Evolutionary conservation across 2,329 filamentous ascomycete species (phyloP), one percentile per base, ranked within the genome.

Genomic region (Pseudocercospora macadamiae): DNA sequence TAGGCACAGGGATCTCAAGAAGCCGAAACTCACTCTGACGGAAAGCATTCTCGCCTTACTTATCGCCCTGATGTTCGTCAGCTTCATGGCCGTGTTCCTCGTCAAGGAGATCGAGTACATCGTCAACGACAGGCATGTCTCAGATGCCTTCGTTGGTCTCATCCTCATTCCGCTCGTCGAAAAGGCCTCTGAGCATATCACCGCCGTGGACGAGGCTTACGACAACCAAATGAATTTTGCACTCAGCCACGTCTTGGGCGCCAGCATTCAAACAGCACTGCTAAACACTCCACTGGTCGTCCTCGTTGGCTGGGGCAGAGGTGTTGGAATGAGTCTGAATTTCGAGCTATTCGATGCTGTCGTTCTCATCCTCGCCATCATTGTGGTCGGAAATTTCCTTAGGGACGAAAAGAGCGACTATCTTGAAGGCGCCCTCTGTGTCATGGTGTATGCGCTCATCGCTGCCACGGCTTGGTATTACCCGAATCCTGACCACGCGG

Each of bases 321-420:
- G 76, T 57, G 86, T 86, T 67, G 70, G 80, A 4, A 90, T 97
- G 84, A 86, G 89, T 63, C 80, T 96, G 53, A 88, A 91, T 71
- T 96, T 96, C 72, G 89, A 95, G 67, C 81, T 92, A 12, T 96
- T 96, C 79, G 91, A 96, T 77, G 83, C 96, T 18, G 84, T 89
- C 57, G 82, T 96, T 63, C 79, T 97, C 7, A 86, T 97, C 57
- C 81, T 97, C 21, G 86, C 90, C 25, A 93, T 96, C 67, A 80
- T 97, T 39, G 70, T 70, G 47, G 69, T 70, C 51, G 63, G 92
- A 1, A 90, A 91, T 62, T 96, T 96, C 76, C 77, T 97, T 55
- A 82, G 91, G 51, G 93, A 97, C 71, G 87, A 90, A 65, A 93
- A 95, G 80, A 91, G 87, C 61, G 96, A 96, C 71, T 97, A 96